phyloP scores from a whole-genome alignment of 306 rosid species.

The Neltuma alba region DNA sequence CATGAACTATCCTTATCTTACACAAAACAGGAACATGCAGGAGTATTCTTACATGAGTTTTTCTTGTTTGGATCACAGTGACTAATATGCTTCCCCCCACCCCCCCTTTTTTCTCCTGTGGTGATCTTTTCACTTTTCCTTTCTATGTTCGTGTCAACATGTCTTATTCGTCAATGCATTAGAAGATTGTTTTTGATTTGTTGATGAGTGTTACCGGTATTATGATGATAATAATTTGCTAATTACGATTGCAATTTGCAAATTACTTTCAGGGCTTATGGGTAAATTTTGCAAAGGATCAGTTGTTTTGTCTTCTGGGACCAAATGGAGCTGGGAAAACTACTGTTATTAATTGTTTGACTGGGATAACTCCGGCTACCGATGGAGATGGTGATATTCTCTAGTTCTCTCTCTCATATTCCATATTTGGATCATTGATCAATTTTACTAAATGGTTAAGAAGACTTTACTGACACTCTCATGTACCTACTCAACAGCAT shows the following conservation, averaged over 20 bases:
- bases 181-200: conserved; percentile 2
- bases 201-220: background rate
- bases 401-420: background rate
- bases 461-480: conserved; percentile 24
- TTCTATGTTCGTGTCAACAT: background rate
- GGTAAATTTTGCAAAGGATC: conserved; percentile 83
- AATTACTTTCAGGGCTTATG: conserved; percentile 75
- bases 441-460: conserved; percentile 1
- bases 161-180: conserved; percentile 12
- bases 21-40: background rate
- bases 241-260: conserved; percentile 23
- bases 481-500: conserved; percentile 53
- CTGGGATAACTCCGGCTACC: conserved; percentile 85
- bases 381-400: conserved; percentile 76
- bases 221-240: background rate
- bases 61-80: background rate
- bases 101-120: background rate
- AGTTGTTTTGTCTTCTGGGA: conserved; percentile 90
- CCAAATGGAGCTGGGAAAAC: conserved; percentile 98
- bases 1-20: conserved; percentile 16
- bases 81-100: background rate
- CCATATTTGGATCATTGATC: conserved; percentile 15
- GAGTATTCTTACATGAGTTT: conserved; percentile 13
- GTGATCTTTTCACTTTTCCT: background rate
- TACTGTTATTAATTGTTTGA: conserved; percentile 83